Evolutionary conservation across 805 yeast genomes (phyloP).

Genomic region (Maudiozyma bulderi): DNA sequence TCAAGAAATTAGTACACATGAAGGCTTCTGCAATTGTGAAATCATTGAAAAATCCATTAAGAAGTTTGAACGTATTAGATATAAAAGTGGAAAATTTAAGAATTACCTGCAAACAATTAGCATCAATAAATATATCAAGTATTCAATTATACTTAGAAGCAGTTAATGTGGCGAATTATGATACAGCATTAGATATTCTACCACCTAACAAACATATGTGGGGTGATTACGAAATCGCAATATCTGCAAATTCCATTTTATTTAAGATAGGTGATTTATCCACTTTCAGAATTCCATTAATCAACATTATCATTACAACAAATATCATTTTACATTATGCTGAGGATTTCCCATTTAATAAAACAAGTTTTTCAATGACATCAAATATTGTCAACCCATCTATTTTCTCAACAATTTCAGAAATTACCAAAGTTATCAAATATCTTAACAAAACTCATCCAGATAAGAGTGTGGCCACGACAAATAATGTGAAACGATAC

Average conservation of each 20-base stretch:
- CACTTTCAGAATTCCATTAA: constrained; percentile 22
- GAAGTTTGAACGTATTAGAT: constrained; percentile 18
- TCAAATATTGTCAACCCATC: constrained; percentile 25
- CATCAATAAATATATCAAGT: constrained; percentile 19
- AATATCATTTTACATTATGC: constrained; percentile 18
- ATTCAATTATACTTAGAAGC: constrained; percentile 20
- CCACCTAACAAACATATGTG: constrained; percentile 12
- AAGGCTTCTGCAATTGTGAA: background rate
- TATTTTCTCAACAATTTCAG: constrained; percentile 16
- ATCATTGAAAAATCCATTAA: constrained; percentile 3
- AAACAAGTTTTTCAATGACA: constrained; percentile 15
- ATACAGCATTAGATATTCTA: constrained; percentile 14
- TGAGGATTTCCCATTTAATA: constrained; percentile 10
- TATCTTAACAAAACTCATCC: background rate
- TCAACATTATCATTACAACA: constrained; percentile 21
- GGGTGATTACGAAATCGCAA: constrained; percentile 21
- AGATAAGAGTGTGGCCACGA: background rate
- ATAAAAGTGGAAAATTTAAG: constrained; percentile 25
- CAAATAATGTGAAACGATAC: background rate
- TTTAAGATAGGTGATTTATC: constrained; percentile 14
- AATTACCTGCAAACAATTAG: constrained; percentile 9
- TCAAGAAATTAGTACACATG: background rate
- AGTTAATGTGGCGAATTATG: constrained; percentile 14
- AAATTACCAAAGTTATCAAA: constrained; percentile 8
- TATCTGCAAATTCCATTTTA: constrained; percentile 20